Evolutionary conservation across 441 rosid species (phyloP).

Genomic region (Populus tomentosa): DNA sequence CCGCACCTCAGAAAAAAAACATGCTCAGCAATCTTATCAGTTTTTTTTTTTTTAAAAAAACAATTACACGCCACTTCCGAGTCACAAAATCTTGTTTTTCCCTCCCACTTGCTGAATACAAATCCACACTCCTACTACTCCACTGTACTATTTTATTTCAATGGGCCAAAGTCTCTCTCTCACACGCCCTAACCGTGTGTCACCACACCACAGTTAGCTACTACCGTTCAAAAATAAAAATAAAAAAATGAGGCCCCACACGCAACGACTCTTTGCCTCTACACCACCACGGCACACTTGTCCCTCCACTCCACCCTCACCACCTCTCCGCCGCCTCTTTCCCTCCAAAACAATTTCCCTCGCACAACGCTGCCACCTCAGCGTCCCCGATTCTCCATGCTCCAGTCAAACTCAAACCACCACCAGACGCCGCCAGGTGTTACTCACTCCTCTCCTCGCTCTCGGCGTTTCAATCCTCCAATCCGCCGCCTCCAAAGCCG

Average conservation of each 20-base stretch:
- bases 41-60: neutral
- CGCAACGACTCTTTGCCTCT: neutral
- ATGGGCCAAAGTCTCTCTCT: neutral
- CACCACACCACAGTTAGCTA: neutral
- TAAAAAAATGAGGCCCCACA: slow-evolving; percentile 2
- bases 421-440: slow-evolving; percentile 50
- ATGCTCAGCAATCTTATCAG: neutral
- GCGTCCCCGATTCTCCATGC: neutral
- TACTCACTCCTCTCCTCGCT: slow-evolving; percentile 55
- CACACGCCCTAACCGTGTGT: neutral
- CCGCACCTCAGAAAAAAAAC: too few species aligned
- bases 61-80: neutral
- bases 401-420: slow-evolving; percentile 5
- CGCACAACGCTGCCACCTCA: neutral
- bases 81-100: neutral
- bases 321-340: neutral
- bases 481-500: slow-evolving; percentile 28
- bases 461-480: slow-evolving; percentile 41
- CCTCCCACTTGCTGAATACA: neutral
- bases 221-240: neutral
- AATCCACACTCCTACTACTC: neutral
- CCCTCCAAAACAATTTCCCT: neutral
- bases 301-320: neutral
- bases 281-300: neutral
- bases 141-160: neutral